phyloP scores from a whole-genome alignment of 306 rosid species.

The Cotoneaster glaucophyllus region DNA sequence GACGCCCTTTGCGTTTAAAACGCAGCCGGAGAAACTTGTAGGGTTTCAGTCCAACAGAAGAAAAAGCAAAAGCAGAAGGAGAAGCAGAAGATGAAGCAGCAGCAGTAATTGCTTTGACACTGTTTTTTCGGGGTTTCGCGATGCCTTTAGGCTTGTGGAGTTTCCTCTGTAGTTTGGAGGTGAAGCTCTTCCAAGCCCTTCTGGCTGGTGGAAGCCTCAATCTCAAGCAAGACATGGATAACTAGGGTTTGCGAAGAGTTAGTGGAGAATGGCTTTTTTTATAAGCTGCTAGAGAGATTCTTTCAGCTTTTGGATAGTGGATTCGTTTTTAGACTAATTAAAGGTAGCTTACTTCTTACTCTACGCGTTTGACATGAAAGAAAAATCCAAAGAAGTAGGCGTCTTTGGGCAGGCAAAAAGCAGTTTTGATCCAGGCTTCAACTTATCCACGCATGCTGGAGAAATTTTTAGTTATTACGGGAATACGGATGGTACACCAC shows the following conservation, averaged over 20 bases:
- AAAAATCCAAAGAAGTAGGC: background rate
- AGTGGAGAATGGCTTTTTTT: background rate
- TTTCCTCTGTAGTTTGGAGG: constrained; percentile 43
- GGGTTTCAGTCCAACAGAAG: background rate
- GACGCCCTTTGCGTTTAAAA: constrained; percentile 18
- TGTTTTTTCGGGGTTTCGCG: constrained; percentile 32
- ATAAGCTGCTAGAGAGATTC: background rate
- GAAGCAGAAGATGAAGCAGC: background rate
- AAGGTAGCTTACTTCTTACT: constrained; percentile 10
- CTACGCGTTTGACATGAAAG: background rate
- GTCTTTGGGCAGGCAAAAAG: background rate
- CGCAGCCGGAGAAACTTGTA: constrained; percentile 19
- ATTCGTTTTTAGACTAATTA: background rate
- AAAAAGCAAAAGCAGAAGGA: background rate
- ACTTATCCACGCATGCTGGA: background rate
- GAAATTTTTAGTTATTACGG: no score
- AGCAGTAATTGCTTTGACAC: background rate
- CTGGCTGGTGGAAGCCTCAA: constrained; percentile 45
- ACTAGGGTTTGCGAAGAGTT: background rate
- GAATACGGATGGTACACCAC: no score
- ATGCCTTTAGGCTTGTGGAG: constrained; percentile 50
- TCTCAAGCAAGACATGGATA: constrained; percentile 40
- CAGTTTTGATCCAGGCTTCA: background rate
- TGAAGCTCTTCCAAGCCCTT: constrained; percentile 60
- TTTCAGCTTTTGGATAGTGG: background rate